Evolutionary conservation across 1,139 yeast genomes (phyloP), one percentile per base, ranked within the genome.

Genomic region (Zhuliangozyma parablackwelliae): DNA sequence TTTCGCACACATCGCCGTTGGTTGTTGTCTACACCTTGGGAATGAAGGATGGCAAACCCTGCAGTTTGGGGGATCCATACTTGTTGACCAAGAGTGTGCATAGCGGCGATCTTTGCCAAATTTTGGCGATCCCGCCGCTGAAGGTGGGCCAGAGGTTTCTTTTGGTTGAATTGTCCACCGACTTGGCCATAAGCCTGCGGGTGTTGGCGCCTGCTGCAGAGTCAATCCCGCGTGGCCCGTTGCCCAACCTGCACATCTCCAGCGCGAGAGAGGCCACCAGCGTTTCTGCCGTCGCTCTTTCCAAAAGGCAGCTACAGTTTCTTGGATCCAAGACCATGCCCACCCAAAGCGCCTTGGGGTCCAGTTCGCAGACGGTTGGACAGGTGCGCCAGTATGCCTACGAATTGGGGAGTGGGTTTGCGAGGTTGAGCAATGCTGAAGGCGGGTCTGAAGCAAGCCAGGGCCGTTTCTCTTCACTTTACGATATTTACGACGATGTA

Each of bases 21-120:
- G 54, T 69, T 5, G 53, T 75, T 25, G 60, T 69, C 1, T 63
- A 65, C 36, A 71, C 70, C 25, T 72, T 80, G 47, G 72, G 69
- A 2, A 38, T 63, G 11, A 49, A 47, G 10, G 56, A 64, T 26
- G 71, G 61, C 0, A 49, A 53, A 6, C 78, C 82, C 0, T 48
- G 35, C 32, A 48, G 57, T 40, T 42, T 58, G 30, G 44, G 43
- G 24, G 57, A 56, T 35, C 61, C 61, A 1, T 61, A 54, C 39
- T 54, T 43, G 34, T 39, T 61, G 5, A 31, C 46, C 30, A 39
- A 46, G 27, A 42, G 41, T 7, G 21, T 8, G 7, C 25, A 24
- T 3, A 31, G 30, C 20, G 24, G 21, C 2, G 31, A 24, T 11
- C 26, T 54, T 7, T 51, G 48, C 29, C 56, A 56, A 27, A 12